Base-by-base conservation (phyloP, 345 rosid genomes). In the Euclidium syriacum region DNA sequence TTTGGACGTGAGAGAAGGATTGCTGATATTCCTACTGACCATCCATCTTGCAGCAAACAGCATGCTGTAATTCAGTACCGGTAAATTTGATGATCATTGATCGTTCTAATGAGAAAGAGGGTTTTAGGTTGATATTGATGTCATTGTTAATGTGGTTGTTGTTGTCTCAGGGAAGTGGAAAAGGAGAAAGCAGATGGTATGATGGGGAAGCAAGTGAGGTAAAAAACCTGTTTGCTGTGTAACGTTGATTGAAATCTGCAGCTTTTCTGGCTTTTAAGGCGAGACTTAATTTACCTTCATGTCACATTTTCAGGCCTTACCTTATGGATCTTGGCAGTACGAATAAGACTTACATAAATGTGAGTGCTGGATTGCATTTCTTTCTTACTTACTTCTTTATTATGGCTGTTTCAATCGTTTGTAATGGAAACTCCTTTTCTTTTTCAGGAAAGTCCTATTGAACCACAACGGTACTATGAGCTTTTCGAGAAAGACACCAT, bases 41-140 rank as follows among this genome's bases (percentile, higher is more conserved):
- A 94, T 60, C 99, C 99, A 44, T 94, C 99, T 39, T 90, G 96
- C 76, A 94, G 99, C 97, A 94, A 94, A 75, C 97, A 94, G 52
- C 99, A 94, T 78, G 97, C 99, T 34, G 89, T 94, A 61, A 80
- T 94, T 66, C 97, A 90, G 62, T 94, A 76, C 71, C 73, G 96
- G 97, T 90, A 79, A 26, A 17, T 20, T 32, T 35, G 6, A 43
- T 52, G 38, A 44, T 18, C 11, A 43, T 54, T 10, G 17, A 35
- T 36, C n/a, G n/a, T n/a, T n/a, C 26, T 47, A 29, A 29, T 29
- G 20, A 19, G 29, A 62, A 33, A 4, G n/a, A 53, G 18, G 29
- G 15, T 44, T 54, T 16, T 25, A 24, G 49, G 40, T 61, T 9
- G 32, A 30, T 58, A 50, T 30, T 34, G 24, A 71, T 64, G 60